These are phyloP conservation scores for Colletotrichum simmondsii DNA, from an alignment of 2,329 filamentous ascomycete genomes.

Conservation along the genomic window DNA sequence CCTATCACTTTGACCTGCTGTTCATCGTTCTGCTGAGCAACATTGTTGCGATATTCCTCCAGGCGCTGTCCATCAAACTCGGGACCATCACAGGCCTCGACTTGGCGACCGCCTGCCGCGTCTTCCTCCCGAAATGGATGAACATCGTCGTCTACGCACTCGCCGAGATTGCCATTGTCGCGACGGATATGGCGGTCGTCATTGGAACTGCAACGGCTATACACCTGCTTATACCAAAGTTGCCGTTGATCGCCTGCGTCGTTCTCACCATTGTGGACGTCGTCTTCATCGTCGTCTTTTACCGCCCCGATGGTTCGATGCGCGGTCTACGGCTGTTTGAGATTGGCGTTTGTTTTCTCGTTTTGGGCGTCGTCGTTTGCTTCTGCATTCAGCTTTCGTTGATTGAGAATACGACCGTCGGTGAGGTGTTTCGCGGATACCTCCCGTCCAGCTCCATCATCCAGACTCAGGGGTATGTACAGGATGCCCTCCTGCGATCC, in stretches of 20 bases:
- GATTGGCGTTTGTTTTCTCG: conserved; percentile 69
- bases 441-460: conserved; percentile 71
- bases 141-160: conserved; percentile 70
- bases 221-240: conserved; percentile 70
- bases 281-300: conserved; percentile 75
- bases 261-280: conserved; percentile 76
- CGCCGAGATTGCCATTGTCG: conserved; percentile 75
- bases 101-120: conserved; percentile 74
- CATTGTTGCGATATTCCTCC: conserved; percentile 77
- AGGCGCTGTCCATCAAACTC: conserved; percentile 75
- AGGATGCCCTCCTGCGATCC: not conserved
- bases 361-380: conserved; percentile 75
- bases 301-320: conserved; percentile 69
- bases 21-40: conserved; percentile 78
- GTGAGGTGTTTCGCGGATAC: conserved; percentile 73
- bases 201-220: conserved; percentile 78
- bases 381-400: conserved; percentile 77
- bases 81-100: conserved; percentile 77
- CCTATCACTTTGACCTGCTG: conserved; percentile 72
- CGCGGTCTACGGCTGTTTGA: conserved; percentile 71
- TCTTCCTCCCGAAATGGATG: conserved; percentile 73
- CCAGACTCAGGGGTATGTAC: conserved; percentile 62
- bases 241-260: conserved; percentile 75
- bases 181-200: conserved; percentile 78
- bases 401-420: conserved; percentile 64